Conservation (phyloP, 1,284 basidiomycete species). For the Sutorius eximius region DNA sequence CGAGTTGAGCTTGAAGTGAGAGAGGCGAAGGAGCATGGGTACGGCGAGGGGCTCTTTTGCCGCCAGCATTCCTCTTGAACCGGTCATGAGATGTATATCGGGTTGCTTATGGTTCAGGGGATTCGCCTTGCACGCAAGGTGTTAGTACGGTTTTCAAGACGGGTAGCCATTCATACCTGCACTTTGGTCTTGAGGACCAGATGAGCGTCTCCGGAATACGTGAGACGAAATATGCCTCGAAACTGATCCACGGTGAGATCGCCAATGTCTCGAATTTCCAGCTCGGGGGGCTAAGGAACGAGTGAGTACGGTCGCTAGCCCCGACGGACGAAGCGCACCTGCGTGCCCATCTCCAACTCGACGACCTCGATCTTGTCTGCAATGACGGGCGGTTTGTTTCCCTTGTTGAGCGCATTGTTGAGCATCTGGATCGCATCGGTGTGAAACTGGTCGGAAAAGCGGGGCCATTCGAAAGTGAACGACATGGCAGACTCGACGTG, state of each 20-base stretch:
- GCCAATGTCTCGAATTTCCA: constrained; percentile 97
- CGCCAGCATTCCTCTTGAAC: constrained; percentile 81
- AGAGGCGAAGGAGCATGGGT: constrained; percentile 97
- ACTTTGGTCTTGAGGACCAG: constrained; percentile 96
- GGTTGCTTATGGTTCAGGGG: constrained; percentile 89
- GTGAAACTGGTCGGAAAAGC: constrained; percentile 94
- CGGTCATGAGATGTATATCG: constrained; percentile 76
- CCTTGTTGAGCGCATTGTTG: constrained; percentile 94
- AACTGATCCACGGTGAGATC: constrained; percentile 96
- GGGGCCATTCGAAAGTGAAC: constrained; percentile 97
- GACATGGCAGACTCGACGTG: constrained; percentile 66
- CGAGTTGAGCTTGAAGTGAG: constrained; percentile 89
- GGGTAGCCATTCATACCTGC: constrained; percentile 56
- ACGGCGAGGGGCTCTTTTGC: constrained; percentile 93
- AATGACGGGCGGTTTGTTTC: constrained; percentile 96
- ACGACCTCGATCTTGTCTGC: constrained; percentile 97
- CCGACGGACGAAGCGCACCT: constrained; percentile 53
- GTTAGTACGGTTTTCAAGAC: constrained; percentile 5
- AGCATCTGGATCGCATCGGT: constrained; percentile 92
- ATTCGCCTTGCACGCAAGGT: constrained; percentile 67
- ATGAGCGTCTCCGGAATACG: constrained; percentile 95
- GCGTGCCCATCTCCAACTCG: constrained; percentile 96
- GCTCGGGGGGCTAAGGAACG: constrained; percentile 81
- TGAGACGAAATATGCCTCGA: constrained; percentile 94
- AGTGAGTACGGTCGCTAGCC: constrained; percentile 11